Evolutionary conservation across 2,329 filamentous ascomycete genomes (phyloP).

Genomic region (Apiospora kogelbergensis): DNA sequence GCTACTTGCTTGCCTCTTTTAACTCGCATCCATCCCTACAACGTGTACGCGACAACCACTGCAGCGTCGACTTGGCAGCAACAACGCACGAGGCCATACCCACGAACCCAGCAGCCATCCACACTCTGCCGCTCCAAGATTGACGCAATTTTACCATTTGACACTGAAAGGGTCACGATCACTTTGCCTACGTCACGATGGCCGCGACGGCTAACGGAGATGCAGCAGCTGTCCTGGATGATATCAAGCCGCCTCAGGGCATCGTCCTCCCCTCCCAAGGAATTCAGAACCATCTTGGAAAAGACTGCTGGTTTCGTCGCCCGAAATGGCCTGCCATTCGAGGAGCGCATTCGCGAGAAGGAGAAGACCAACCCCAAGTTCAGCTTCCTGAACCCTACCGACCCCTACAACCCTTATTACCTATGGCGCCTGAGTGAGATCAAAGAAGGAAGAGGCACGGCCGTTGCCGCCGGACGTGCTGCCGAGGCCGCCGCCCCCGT

Average conservation of each 20-base stretch:
- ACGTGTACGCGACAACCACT: background rate
- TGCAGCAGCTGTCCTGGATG: slow-evolving; percentile 55
- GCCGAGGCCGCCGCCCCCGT: slow-evolving; percentile 56
- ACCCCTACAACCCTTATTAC: slow-evolving; percentile 88
- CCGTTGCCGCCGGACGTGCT: slow-evolving; percentile 72
- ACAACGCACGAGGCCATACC: background rate
- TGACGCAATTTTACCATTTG: background rate
- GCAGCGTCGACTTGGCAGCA: background rate
- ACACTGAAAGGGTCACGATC: slow-evolving; percentile 7
- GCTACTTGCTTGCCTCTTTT: background rate
- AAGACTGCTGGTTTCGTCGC: slow-evolving; percentile 93
- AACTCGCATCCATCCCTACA: background rate
- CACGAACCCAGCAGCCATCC: background rate
- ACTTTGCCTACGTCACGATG: slow-evolving; percentile 25
- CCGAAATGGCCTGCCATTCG: slow-evolving; percentile 66
- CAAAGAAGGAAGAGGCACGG: slow-evolving; percentile 77
- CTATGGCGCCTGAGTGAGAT: slow-evolving; percentile 88
- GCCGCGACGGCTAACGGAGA: slow-evolving; percentile 51
- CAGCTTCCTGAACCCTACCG: slow-evolving; percentile 76
- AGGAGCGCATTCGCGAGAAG: slow-evolving; percentile 83
- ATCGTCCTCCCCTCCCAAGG: slow-evolving; percentile 88
- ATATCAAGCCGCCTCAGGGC: slow-evolving; percentile 76
- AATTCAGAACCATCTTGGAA: slow-evolving; percentile 80
- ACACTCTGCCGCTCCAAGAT: background rate
- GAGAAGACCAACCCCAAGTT: slow-evolving; percentile 86